Conservation (phyloP, 306 rosid species). For the Carpinus fangiana region DNA sequence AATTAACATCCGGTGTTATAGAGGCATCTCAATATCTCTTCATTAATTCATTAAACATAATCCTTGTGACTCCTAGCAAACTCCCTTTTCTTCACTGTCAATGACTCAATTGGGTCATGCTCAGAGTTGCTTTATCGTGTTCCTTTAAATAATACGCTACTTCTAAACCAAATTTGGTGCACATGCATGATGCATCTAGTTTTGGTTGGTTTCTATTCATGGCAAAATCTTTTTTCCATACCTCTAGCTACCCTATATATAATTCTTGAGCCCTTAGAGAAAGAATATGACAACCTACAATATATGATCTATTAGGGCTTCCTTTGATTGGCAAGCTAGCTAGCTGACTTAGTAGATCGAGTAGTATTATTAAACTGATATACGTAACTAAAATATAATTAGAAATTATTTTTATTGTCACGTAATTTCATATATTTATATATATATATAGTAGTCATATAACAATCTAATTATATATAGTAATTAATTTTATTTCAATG, state of each 20-base stretch:
- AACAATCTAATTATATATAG: too few species aligned
- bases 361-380: too few species aligned
- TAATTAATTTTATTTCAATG: too few species aligned
- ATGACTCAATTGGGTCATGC: neutral
- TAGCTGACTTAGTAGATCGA: neutral
- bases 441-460: too few species aligned
- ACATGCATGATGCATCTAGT: neutral
- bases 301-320: neutral
- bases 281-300: neutral
- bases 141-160: neutral
- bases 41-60: conserved; percentile 3
- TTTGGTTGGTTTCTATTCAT: neutral
- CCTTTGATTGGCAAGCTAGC: neutral
- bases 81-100: neutral
- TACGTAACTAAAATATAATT: too few species aligned
- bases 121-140: neutral
- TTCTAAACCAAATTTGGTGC: neutral
- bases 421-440: neutral
- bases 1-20: neutral
- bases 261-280: neutral
- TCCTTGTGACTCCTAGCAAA: conserved; percentile 30
- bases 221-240: neutral
- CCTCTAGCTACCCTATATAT: neutral
- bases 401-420: too few species aligned
- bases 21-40: neutral